Percentiles rank a stretch among this genome's conserved stretches.
These are phyloP conservation scores for Xylaria sp. DNA, from an alignment of 2,329 filamentous ascomycete species.

Conservation along the genomic window DNA sequence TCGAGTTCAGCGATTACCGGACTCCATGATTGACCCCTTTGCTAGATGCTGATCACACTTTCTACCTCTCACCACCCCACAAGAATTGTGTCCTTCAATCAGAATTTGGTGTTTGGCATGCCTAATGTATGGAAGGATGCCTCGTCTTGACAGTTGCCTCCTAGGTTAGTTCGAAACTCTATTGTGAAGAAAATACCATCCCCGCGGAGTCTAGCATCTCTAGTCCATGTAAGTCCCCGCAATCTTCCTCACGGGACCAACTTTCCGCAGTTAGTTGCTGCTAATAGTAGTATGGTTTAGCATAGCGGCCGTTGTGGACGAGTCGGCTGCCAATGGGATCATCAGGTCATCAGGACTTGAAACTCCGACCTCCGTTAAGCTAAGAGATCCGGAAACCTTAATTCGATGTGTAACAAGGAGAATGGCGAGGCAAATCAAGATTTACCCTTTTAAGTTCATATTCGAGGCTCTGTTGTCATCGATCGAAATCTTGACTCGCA, in stretches of 20 bases:
- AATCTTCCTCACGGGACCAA: background rate
- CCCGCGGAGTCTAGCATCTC: background rate
- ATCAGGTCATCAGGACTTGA: background rate
- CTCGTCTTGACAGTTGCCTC: constrained; percentile 1
- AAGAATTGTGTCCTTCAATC: no score
- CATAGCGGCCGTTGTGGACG: background rate
- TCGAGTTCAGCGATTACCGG: no score
- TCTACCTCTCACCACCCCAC: no score
- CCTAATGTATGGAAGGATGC: background rate
- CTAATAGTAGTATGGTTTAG: background rate
- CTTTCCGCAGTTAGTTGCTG: background rate
- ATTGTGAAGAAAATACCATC: background rate
- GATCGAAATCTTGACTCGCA: background rate
- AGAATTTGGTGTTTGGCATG: background rate
- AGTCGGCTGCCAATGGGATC: background rate
- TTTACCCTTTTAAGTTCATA: background rate
- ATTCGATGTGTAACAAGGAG: background rate
- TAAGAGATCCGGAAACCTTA: background rate
- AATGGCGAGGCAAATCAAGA: background rate
- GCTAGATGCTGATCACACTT: no score
- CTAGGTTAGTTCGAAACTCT: constrained; percentile 8
- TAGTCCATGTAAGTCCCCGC: no score
- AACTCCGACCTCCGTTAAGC: background rate
- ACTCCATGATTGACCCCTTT: no score
- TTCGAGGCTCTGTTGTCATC: no score